Conservation (phyloP, 805 yeast genomes). For the Wickerhamiella shivajii region DNA sequence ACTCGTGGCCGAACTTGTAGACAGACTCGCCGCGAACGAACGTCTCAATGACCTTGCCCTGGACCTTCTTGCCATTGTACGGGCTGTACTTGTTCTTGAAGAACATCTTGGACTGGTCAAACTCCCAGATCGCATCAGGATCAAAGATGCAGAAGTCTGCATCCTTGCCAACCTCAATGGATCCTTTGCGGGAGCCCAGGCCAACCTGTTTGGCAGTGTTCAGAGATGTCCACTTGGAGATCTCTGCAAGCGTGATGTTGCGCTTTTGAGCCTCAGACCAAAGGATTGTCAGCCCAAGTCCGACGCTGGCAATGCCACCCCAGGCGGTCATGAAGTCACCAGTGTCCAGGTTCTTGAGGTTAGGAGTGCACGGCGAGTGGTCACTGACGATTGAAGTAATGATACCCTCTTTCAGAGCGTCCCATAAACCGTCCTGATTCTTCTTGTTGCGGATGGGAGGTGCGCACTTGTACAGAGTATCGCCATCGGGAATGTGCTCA, state of each 20-base stretch:
- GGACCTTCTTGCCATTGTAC: constrained; percentile 52
- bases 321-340: constrained; percentile 90
- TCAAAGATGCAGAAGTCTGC: constrained; percentile 84
- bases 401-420: constrained; percentile 47
- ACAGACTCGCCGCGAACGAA: constrained; percentile 61
- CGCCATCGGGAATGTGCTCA: constrained; percentile 58
- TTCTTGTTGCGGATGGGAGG: constrained; percentile 77
- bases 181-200: constrained; percentile 56
- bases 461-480: constrained; percentile 84
- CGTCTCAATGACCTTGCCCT: constrained; percentile 68
- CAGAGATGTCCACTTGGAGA: constrained; percentile 62
- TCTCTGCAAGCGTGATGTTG: constrained; percentile 39
- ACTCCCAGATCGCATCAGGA: constrained; percentile 37
- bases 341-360: constrained; percentile 59
- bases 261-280: constrained; percentile 47
- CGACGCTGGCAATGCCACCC: constrained; percentile 94
- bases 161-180: constrained; percentile 57
- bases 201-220: constrained; percentile 85
- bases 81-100: constrained; percentile 87
- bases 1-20: constrained; percentile 22
- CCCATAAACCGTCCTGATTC: constrained; percentile 65
- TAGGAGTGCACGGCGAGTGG: constrained; percentile 94
- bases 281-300: constrained; percentile 70
- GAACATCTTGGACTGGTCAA: constrained; percentile 25
- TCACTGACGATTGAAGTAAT: constrained; percentile 83